Percentiles rank a stretch among this genome's conserved stretches.
phyloP scores from a whole-genome alignment of 768 basidiomycete species.

The Podaxis sp. region DNA sequence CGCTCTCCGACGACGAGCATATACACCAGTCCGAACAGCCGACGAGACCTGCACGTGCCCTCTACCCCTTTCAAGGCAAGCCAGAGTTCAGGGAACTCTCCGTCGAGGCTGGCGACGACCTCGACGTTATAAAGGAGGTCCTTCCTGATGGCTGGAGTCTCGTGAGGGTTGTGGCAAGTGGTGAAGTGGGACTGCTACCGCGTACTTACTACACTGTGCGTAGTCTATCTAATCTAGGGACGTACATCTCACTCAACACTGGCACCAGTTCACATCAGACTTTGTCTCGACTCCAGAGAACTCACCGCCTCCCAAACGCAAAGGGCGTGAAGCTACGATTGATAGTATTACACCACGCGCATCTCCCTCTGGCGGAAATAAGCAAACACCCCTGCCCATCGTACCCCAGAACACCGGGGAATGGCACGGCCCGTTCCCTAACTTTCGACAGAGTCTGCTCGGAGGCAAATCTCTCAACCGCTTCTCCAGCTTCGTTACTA shows the following conservation, averaged over 20 bases:
- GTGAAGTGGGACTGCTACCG: conserved; percentile 69
- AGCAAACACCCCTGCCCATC: conserved; percentile 36
- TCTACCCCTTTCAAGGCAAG: conserved; percentile 76
- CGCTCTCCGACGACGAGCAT: conserved; percentile 43
- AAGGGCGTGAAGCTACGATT: conserved; percentile 21
- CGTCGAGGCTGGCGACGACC: conserved; percentile 65
- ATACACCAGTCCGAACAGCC: conserved; percentile 33
- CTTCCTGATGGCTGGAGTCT: conserved; percentile 82
- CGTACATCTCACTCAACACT: conserved; percentile 7
- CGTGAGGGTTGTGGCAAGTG: conserved; percentile 46
- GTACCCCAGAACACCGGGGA: conserved; percentile 72
- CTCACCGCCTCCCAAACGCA: conserved; percentile 30
- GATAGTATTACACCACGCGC: conserved; percentile 48
- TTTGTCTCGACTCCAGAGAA: conserved; percentile 51
- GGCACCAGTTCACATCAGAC: conserved; percentile 59
- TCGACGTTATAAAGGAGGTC: conserved; percentile 71
- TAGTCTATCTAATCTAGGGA: conserved; percentile 14
- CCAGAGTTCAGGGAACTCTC: conserved; percentile 69
- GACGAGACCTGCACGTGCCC: conserved; percentile 56
- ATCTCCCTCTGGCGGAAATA: conserved; percentile 38
- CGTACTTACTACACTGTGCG: conserved; percentile 70
- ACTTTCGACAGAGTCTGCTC: conserved; percentile 67
- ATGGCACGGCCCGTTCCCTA: conserved; percentile 57
- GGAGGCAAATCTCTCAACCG: conserved; percentile 78
- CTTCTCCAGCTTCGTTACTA: conserved; percentile 86